Conservation (phyloP, 164 flowering plant species). For the grape (Vitis vinifera) region DNA sequence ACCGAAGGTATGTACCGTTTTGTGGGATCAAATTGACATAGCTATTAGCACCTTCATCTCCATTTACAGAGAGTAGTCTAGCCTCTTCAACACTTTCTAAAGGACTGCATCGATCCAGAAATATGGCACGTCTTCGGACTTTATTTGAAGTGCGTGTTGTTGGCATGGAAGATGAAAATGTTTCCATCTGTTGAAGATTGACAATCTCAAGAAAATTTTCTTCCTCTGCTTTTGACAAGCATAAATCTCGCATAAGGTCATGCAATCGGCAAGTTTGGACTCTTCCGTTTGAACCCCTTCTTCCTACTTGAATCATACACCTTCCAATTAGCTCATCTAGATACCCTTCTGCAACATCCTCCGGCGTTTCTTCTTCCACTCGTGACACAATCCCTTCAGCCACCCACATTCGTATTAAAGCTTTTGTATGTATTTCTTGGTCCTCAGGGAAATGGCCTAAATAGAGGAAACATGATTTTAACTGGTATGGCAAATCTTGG, state of each 20-base stretch:
- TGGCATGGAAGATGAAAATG: background rate
- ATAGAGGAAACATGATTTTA: slow-evolving; percentile 39
- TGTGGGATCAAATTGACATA: too few relatives aligned
- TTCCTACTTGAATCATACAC: slow-evolving; percentile 23
- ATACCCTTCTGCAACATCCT: too few relatives aligned
- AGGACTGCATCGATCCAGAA: background rate
- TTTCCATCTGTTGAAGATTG: too few relatives aligned
- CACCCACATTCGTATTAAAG: slow-evolving; percentile 25
- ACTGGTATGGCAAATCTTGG: slow-evolving; percentile 23
- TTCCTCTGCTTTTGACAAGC: slow-evolving; percentile 21
- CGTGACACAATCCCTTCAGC: slow-evolving; percentile 30
- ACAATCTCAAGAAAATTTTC: slow-evolving; percentile 17
- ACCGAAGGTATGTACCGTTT: too few relatives aligned
- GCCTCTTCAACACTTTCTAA: too few relatives aligned
- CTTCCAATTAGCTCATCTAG: slow-evolving; percentile 9
- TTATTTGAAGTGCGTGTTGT: background rate
- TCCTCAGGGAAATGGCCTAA: slow-evolving; percentile 29
- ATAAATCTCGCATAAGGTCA: slow-evolving; percentile 32
- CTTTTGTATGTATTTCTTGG: slow-evolving; percentile 5
- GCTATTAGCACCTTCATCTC: too few relatives aligned
- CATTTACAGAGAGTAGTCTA: too few relatives aligned
- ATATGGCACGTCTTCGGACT: slow-evolving; percentile 15
- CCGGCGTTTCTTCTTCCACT: slow-evolving; percentile 1
- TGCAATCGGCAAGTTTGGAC: slow-evolving; percentile 25
- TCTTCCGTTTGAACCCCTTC: background rate